Base-by-base conservation (phyloP, 2,329 filamentous ascomycete genomes). In the Penicillium digitatum region DNA sequence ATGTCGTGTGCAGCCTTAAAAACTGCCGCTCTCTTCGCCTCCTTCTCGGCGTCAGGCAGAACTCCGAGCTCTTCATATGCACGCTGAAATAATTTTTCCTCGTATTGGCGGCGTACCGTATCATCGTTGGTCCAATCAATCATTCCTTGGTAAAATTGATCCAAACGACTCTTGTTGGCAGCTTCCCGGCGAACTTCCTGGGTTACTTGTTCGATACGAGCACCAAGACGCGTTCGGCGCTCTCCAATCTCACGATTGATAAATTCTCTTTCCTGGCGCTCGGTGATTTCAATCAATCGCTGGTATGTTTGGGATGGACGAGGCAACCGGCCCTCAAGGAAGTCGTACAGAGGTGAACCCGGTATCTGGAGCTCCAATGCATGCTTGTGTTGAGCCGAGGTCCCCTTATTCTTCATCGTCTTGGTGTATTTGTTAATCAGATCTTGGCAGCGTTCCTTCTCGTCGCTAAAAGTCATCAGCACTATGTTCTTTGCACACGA, bases 71-170 rank as follows among this genome's bases (percentile, higher is more conserved):
- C 82, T 54, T 96, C 91, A 62, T 92, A 87, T 57, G 87, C 89
- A 67, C 92, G 84, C 59, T 87, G 83, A 3, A 99, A 75, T 14
- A 96, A 79, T 74, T 93, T 97, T 72, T 97, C 92, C 70, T 99
- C 95, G 59, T 93, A 95, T 35, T 82, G 81, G 35, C 93, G 86
- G 43, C 94, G 84, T 32, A 90, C 71, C 22, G 93, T 89, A 67
- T 99, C 94, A 65, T 97, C 90, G 54, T 78, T 83, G 10, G 87
- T 87, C 94, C 94, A 99, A 69, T 96, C 86, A 67, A 96, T 92
- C 48, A 96, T 81, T 48, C 90, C 82, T 54, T 84, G 83, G 69
- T 96, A 97, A 43, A 95, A 76, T 34, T 85, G 77, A 65, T 92
- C 90, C n/a, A 99, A 76, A 55, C 85, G 81, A 72, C 90, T 96